phyloP scores from a whole-genome alignment of 768 basidiomycete genomes.

The Lactarius deliciosus region DNA sequence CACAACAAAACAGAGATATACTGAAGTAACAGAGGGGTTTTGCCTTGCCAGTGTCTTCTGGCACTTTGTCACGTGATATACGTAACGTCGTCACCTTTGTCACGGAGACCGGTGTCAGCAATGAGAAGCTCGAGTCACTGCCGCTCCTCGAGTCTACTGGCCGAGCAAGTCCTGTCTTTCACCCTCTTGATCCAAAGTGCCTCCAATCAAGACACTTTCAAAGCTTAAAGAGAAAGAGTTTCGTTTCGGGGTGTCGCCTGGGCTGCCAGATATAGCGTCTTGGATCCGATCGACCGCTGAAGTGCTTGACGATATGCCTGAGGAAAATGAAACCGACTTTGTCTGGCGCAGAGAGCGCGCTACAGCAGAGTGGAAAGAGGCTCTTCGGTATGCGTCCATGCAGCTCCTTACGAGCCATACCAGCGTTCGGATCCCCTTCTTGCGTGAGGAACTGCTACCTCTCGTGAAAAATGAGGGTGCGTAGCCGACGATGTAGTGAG shows the following conservation, averaged over 20 bases:
- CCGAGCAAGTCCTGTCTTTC: background rate
- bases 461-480: slow-evolving; percentile 58
- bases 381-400: slow-evolving; percentile 53
- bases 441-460: slow-evolving; percentile 59
- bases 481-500: slow-evolving; percentile 30
- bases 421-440: slow-evolving; percentile 54
- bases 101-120: background rate
- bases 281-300: slow-evolving; percentile 55
- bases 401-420: slow-evolving; percentile 53
- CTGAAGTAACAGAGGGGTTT: too few species aligned
- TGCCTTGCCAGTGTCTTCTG: too few species aligned
- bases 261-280: slow-evolving; percentile 56
- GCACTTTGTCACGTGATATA: background rate
- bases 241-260: slow-evolving; percentile 23
- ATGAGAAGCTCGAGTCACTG: background rate
- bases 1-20: too few species aligned
- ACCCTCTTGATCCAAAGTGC: slow-evolving; percentile 36
- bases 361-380: slow-evolving; percentile 53
- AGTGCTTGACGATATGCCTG: slow-evolving; percentile 35
- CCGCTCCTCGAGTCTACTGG: background rate
- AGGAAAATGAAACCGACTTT: slow-evolving; percentile 34
- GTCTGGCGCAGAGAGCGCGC: slow-evolving; percentile 57
- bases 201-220: slow-evolving; percentile 40
- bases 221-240: slow-evolving; percentile 52
- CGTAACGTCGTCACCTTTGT: background rate